phyloP scores from a whole-genome alignment of 148 eudicot genomes.

The Fagopyrum esculentum region DNA sequence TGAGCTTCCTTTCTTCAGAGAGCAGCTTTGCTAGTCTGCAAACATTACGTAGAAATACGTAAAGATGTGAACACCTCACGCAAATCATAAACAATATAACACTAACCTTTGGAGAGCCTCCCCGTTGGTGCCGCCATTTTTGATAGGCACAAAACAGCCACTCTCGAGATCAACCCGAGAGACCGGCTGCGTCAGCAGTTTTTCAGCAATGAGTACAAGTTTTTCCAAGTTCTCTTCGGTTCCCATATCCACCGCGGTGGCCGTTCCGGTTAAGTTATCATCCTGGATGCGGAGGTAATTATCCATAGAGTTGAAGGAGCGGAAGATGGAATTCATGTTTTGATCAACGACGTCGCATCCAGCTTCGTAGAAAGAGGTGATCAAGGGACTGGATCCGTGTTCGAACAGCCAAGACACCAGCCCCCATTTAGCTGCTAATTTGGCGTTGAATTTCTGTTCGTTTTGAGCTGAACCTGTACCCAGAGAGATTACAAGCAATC shows the following conservation, averaged over 20 bases:
- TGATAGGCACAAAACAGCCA: slow-evolving; percentile 2
- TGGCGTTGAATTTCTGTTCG: slow-evolving; percentile 8
- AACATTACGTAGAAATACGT: too few relatives aligned
- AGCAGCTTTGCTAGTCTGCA: background rate
- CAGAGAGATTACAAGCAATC: slow-evolving; percentile 6
- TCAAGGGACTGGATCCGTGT: slow-evolving; percentile 8
- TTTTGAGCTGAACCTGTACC: slow-evolving; percentile 13
- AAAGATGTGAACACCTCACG: too few relatives aligned
- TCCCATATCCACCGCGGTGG: background rate
- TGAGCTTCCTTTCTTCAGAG: background rate
- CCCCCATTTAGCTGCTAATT: slow-evolving; percentile 13
- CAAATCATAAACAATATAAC: too few relatives aligned
- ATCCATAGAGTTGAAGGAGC: background rate
- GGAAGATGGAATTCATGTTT: background rate
- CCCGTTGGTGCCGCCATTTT: slow-evolving; percentile 4
- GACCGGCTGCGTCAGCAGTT: background rate
- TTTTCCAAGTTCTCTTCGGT: slow-evolving; percentile 4
- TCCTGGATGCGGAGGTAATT: slow-evolving; percentile 13
- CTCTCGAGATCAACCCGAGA: slow-evolving; percentile 11
- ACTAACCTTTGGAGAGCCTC: slow-evolving; percentile 1
- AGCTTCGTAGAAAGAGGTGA: slow-evolving; percentile 16
- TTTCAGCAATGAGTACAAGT: background rate
- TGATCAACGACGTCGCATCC: slow-evolving; percentile 8
- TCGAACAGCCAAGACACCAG: slow-evolving; percentile 10
- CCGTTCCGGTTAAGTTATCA: background rate